These are phyloP conservation scores for Oryza australiensis DNA, from an alignment of 176 grass and related monocot species.

Conservation along the genomic window DNA sequence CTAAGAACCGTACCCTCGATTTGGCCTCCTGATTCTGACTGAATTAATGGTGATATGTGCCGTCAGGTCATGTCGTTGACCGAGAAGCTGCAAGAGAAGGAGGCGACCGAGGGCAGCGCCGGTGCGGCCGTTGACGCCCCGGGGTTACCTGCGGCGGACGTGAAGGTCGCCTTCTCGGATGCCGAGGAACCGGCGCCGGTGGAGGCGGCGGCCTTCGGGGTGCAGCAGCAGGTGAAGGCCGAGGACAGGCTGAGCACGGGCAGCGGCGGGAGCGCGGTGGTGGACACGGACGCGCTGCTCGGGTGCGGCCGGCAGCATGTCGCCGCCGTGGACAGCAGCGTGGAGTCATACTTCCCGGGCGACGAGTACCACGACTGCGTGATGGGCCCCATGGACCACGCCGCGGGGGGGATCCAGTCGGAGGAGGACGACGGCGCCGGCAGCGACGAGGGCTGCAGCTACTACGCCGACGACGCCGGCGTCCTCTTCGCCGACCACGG, in stretches of 20 bases:
- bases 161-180: conserved; percentile 18
- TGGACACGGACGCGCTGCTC: conserved; percentile 55
- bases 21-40: not conserved
- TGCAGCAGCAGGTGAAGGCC: conserved; percentile 55
- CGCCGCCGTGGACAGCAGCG: conserved; percentile 65
- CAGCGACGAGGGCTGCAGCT: conserved; percentile 97
- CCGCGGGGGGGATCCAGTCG: conserved; percentile 50
- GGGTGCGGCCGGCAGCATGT: conserved; percentile 1
- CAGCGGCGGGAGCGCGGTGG: conserved; percentile 75
- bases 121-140: conserved; percentile 10
- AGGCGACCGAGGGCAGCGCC: conserved; percentile 39
- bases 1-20: not conserved
- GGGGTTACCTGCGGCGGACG: conserved; percentile 6
- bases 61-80: conserved; percentile 71
- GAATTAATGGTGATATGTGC: conserved; percentile 8
- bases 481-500: conserved; percentile 43
- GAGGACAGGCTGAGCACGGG: conserved; percentile 91
- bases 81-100: conserved; percentile 84
- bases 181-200: not conserved
- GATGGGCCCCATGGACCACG: conserved; percentile 35
- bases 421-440: conserved; percentile 82
- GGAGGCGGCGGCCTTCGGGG: not conserved
- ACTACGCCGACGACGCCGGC: conserved; percentile 60
- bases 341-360: conserved; percentile 76
- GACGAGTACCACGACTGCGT: conserved; percentile 51